Conservation (phyloP, 140 eudicot species). For the Anethum foeniculum region DNA sequence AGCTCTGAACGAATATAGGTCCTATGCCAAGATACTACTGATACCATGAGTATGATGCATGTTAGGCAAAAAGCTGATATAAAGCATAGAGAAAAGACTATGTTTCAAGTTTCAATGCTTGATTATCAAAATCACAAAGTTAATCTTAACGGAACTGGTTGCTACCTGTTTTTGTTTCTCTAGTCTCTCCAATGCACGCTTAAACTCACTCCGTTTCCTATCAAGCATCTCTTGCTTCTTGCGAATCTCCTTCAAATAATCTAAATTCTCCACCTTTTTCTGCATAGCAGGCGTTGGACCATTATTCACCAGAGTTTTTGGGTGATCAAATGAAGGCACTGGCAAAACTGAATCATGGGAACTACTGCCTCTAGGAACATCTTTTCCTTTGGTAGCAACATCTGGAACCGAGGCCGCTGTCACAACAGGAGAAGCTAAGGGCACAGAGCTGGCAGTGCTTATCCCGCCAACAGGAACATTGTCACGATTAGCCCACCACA, state of each 20-base stretch:
- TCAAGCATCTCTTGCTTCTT: slow-evolving; percentile 92
- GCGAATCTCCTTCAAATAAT: slow-evolving; percentile 78
- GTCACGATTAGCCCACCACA: slow-evolving; percentile 96
- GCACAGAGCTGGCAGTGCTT: slow-evolving; percentile 27
- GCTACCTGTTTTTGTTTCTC: slow-evolving; percentile 15
- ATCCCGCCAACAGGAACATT: slow-evolving; percentile 39
- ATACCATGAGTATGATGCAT: not conserved
- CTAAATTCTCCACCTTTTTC: slow-evolving; percentile 75
- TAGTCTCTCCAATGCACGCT: slow-evolving; percentile 34
- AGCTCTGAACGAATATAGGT: not conserved
- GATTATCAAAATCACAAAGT: slow-evolving; percentile 4
- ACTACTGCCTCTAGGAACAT: slow-evolving; percentile 29
- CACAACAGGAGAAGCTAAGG: slow-evolving; percentile 21
- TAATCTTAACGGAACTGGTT: not conserved
- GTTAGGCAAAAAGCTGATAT: not conserved
- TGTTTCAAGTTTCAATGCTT: not conserved
- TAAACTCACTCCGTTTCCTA: slow-evolving; percentile 60
- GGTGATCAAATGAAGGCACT: slow-evolving; percentile 34
- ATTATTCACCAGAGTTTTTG: slow-evolving; percentile 31
- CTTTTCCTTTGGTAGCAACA: slow-evolving; percentile 20
- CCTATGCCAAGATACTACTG: not conserved
- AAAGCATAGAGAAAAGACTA: not conserved
- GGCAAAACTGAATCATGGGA: slow-evolving; percentile 28
- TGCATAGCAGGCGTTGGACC: slow-evolving; percentile 43
- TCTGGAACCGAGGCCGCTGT: slow-evolving; percentile 1